phyloP scores from a whole-genome alignment of 768 basidiomycete genomes.

The Amyloporia xantha region DNA sequence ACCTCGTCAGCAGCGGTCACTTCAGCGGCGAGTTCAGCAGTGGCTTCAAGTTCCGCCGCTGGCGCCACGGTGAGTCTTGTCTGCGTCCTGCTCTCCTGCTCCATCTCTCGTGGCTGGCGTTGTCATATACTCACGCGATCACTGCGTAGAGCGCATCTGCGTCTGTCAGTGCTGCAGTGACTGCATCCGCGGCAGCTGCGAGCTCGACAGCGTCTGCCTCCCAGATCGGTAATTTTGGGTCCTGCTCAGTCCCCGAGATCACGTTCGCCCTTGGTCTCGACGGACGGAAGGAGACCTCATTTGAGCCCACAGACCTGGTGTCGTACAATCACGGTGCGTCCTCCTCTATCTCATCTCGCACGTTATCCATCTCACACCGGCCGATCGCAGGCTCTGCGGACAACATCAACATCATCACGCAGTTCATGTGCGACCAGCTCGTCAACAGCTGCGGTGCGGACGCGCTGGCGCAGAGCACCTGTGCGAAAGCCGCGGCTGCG shows the following conservation, averaged over 20 bases:
- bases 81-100: no score
- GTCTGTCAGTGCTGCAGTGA: background rate
- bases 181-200: constrained; percentile 2
- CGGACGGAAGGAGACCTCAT: constrained; percentile 45
- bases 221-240: constrained; percentile 40
- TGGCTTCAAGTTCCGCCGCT: no score
- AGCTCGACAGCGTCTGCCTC: constrained; percentile 20
- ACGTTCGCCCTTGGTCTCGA: constrained; percentile 52
- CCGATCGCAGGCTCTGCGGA: no score
- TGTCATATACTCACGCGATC: background rate
- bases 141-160: background rate
- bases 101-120: no score
- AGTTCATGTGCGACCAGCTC: no score
- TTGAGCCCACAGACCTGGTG: constrained; percentile 44
- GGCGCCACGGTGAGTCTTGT: no score
- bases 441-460: constrained; percentile 51
- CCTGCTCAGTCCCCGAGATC: no score
- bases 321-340: no score
- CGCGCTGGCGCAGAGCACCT: constrained; percentile 44
- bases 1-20: no score
- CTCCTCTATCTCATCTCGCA: constrained; percentile 51
- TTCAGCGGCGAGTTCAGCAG: no score
- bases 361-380: constrained; percentile 45
- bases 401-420: no score
- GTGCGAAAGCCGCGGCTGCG: constrained; percentile 31